Evolutionary conservation across 352 stramenopile genomes (phyloP).

Genomic region (Blastocystis sp.): DNA sequence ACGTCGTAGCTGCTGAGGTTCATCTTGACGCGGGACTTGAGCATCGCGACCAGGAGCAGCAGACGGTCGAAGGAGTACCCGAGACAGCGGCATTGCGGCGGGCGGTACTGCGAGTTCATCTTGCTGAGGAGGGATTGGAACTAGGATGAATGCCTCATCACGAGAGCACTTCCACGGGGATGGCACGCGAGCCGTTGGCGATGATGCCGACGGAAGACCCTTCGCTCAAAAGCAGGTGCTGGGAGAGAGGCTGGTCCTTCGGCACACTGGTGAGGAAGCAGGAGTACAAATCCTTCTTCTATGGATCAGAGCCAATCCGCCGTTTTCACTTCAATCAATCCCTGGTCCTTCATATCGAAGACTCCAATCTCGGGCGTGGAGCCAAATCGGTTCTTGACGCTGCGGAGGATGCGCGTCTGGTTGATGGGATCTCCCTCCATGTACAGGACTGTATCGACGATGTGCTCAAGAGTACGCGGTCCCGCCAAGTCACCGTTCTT

Average conservation of each 20-base stretch:
- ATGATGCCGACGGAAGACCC: conserved; percentile 59
- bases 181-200: conserved; percentile 34
- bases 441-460: conserved; percentile 67
- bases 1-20: conserved; percentile 26
- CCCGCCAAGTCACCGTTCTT: conserved; percentile 64
- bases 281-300: conserved; percentile 61
- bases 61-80: conserved; percentile 54
- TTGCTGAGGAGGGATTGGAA: conserved; percentile 66
- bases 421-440: conserved; percentile 51
- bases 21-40: conserved; percentile 40
- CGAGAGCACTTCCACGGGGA: conserved; percentile 37
- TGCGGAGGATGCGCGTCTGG: conserved; percentile 34
- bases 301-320: not conserved
- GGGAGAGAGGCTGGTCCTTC: not conserved
- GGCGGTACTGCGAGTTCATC: conserved; percentile 32
- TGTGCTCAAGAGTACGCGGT: conserved; percentile 60
- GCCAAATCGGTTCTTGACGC: conserved; percentile 65
- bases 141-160: not conserved
- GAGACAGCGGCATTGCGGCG: conserved; percentile 33
- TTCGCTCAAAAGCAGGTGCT: not conserved
- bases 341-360: conserved; percentile 66
- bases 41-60: conserved; percentile 34
- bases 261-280: conserved; percentile 38
- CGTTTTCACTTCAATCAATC: conserved; percentile 37
- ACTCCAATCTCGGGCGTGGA: conserved; percentile 52